Evolutionary conservation across 768 basidiomycete species (phyloP), one percentile per base, ranked within the genome.

Genomic region (Omphalotus guepiniiformis): DNA sequence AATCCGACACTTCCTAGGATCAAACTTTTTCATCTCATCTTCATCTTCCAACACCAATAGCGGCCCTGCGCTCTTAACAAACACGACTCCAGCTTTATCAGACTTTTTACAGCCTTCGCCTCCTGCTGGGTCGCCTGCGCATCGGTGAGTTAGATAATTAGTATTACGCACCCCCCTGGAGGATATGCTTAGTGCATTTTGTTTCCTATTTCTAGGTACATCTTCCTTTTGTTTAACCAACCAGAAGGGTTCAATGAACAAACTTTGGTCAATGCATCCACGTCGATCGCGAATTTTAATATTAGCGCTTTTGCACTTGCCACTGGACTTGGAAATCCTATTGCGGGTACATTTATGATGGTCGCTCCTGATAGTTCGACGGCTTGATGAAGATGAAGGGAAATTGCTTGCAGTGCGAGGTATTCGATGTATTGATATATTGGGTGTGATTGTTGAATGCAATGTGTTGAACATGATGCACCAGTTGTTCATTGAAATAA

Each of bases 271-370:
- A 72, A 63, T 16, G 35, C 72, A 8, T 54, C 61, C 5, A 70
- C 68, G 0, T 55, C 70, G 3, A 55, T 71, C 39, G 39, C 42
- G 1, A 26, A 50, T 15, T 76, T 75, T 60, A 75, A 75, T 44
- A 65, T 76, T 34, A 74, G 69, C 48, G 37, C 57, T 18, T 78
- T 77, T 49, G 72, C 72, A 0, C 52, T 50, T 9, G 60, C 57
- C 12, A 69, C 72, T 22, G 65, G 69, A 7, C 59, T 79, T 13
- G 76, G 76, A 22, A 55, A 64, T 13, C 74, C 75, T 1, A 63
- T 77, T 29, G 76, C 64, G 11, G 76, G 75, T 37, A 74, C 72
- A 0, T 79, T 74, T 56, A 74, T 75, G 68, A 57, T 64, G 12
- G 72, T 75, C 21, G 70, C 61, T 1, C 68, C 72, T 37, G 50